Evolutionary conservation across 2,329 filamentous ascomycete genomes (phyloP).

Genomic region (Colletotrichum navitas): DNA sequence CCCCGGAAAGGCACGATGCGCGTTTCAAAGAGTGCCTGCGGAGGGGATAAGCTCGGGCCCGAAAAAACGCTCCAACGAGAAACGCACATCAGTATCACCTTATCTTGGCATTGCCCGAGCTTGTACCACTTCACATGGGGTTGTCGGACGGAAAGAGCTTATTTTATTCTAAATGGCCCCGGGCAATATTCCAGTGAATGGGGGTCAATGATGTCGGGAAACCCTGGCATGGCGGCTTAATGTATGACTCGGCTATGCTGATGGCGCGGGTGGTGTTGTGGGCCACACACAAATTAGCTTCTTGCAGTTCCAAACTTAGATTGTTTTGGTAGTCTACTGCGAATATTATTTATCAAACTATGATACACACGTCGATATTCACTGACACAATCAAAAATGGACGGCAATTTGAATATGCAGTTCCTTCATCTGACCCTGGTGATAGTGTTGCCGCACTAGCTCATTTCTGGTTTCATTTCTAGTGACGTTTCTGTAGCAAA

Average conservation of each 20-base stretch:
- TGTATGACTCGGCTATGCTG: neutral
- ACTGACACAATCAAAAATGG: neutral
- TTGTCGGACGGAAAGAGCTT: neutral
- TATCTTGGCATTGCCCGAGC: conserved; percentile 25
- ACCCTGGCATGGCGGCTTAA: neutral
- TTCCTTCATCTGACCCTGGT: neutral
- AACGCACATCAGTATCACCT: conserved; percentile 34
- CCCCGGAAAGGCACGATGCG: conserved; percentile 33
- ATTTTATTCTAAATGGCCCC: too few relatives aligned
- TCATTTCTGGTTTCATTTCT: neutral
- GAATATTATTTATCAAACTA: neutral
- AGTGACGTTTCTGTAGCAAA: too few relatives aligned
- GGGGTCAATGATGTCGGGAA: neutral
- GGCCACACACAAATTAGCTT: conserved; percentile 3
- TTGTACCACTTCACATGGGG: conserved; percentile 15
- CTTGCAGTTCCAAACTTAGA: neutral
- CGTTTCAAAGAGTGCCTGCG: conserved; percentile 36
- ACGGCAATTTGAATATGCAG: neutral
- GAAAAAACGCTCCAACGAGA: conserved; percentile 4
- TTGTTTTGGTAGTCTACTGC: neutral
- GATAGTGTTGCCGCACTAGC: neutral
- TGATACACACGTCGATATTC: neutral
- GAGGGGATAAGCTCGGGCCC: conserved; percentile 35
- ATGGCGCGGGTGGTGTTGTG: too few relatives aligned
- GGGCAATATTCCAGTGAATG: neutral